Percentiles rank a stretch among this genome's conserved stretches.
Evolutionary conservation across 2,329 filamentous ascomycete genomes (phyloP).

Genomic region (Colletotrichum sp.): DNA sequence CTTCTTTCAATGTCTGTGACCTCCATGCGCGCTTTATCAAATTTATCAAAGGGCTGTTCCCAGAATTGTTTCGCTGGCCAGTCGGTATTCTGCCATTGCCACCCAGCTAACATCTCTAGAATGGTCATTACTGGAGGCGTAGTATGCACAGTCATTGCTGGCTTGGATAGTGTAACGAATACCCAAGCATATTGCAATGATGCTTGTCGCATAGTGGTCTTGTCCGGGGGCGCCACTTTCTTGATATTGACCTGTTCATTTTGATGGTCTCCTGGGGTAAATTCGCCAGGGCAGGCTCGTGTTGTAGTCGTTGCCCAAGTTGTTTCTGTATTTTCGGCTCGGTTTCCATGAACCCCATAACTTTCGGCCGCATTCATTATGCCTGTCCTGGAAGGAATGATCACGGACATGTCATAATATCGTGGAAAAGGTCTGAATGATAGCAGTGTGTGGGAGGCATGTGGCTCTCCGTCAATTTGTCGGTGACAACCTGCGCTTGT

Average conservation of each 20-base stretch:
- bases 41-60: neutral
- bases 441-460: neutral
- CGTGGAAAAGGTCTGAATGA: neutral
- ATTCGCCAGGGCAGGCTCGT: neutral
- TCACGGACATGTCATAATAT: neutral
- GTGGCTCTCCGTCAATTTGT: neutral
- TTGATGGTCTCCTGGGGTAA: neutral
- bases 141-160: neutral
- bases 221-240: neutral
- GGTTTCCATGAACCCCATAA: neutral
- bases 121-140: neutral
- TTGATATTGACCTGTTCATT: neutral
- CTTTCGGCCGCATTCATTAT: neutral
- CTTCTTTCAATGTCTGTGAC: neutral
- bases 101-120: fast-evolving
- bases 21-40: neutral
- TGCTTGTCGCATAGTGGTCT: neutral
- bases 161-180: neutral
- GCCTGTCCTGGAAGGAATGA: neutral
- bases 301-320: neutral
- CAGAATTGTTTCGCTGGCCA: neutral
- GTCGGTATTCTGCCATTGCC: neutral
- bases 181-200: neutral
- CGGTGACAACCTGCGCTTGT: neutral
- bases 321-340: neutral